Evolutionary conservation across 139 green algal genomes (phyloP), one percentile per base, ranked within the genome.

Genomic region (Chlamydomonas sphaeroides): DNA sequence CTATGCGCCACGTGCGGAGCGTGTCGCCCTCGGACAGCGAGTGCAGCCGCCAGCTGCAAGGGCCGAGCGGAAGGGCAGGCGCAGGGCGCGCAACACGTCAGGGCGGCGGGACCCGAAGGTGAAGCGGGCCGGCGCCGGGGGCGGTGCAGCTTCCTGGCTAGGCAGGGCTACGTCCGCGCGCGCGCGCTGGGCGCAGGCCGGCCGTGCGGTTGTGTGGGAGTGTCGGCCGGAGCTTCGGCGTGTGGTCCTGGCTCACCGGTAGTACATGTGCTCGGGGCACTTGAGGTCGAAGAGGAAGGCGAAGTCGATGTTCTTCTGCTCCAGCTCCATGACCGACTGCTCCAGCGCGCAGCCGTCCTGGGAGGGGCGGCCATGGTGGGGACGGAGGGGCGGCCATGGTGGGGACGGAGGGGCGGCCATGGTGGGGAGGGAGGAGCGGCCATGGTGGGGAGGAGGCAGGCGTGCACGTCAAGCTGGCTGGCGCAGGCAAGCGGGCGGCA

Each of bases 201-300:
- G n/a, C n/a, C n/a, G n/a, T n/a, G n/a, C n/a, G n/a, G n/a, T n/a
- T n/a, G n/a, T n/a, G n/a, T n/a, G n/a, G n/a, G n/a, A n/a, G n/a
- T n/a, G n/a, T n/a, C n/a, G n/a, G n/a, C n/a, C n/a, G n/a, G n/a
- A n/a, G n/a, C n/a, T n/a, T n/a, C n/a, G n/a, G n/a, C n/a, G n/a
- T n/a, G n/a, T n/a, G n/a, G n/a, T n/a, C n/a, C n/a, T n/a, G n/a
- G 7, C 59, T 28, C 90, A 97, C 73, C 94, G 87, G 90, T 99
- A 99, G 91, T 98, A 99, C 4, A 84, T 70, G 87, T 99, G 97
- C 71, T 97, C 94, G 0, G 92, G 79, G 42, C 59, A 85, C 25
- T 86, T 85, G 5, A 94, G 87, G 85, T 98, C 91, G 76, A 95
- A 98, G 62, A 99, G 81, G 90, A 99, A 99, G 25, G 57, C 65